A percentile compares a stretch with the other conserved stretches of the same genome.
Conservation (phyloP, 1,284 basidiomycete genomes). For the Ceratobasidium sp. region DNA sequence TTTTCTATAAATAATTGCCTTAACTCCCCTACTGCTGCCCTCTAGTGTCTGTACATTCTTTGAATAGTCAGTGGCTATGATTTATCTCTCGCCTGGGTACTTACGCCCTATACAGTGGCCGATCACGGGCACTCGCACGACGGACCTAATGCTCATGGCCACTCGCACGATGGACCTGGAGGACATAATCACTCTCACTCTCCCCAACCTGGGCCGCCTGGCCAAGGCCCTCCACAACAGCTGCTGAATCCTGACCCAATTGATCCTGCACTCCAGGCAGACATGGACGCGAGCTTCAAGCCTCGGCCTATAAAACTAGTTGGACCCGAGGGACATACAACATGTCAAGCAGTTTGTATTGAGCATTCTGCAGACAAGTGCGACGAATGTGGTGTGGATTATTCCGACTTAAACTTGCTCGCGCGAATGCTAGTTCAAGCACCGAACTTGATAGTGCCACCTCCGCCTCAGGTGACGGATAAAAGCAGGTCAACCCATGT, state of each 20-base stretch:
- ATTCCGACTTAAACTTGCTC: constrained; percentile 72
- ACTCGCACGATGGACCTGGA: constrained; percentile 41
- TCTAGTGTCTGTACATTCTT: background rate
- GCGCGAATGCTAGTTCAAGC: constrained; percentile 74
- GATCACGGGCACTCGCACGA: constrained; percentile 46
- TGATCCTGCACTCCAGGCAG: constrained; percentile 75
- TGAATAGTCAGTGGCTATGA: constrained; percentile 9
- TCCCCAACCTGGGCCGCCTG: constrained; percentile 46
- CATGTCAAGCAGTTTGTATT: constrained; percentile 63
- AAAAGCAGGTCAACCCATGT: constrained; percentile 79
- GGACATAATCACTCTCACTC: constrained; percentile 43
- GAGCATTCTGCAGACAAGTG: constrained; percentile 76
- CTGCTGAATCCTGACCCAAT: constrained; percentile 59
- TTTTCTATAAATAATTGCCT: background rate
- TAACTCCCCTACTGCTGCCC: background rate
- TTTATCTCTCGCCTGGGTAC: background rate
- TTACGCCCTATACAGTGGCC: constrained; percentile 14
- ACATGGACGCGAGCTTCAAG: constrained; percentile 77
- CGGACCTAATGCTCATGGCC: constrained; percentile 43
- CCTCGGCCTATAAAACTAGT: constrained; percentile 66
- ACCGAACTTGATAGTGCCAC: constrained; percentile 77
- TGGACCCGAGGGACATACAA: constrained; percentile 58
- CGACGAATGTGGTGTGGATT: constrained; percentile 75
- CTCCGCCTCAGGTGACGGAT: constrained; percentile 79
- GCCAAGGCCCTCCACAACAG: constrained; percentile 51